These are phyloP conservation scores for Podaxis rugospora DNA, from an alignment of 768 basidiomycete genomes.

Conservation along the genomic window DNA sequence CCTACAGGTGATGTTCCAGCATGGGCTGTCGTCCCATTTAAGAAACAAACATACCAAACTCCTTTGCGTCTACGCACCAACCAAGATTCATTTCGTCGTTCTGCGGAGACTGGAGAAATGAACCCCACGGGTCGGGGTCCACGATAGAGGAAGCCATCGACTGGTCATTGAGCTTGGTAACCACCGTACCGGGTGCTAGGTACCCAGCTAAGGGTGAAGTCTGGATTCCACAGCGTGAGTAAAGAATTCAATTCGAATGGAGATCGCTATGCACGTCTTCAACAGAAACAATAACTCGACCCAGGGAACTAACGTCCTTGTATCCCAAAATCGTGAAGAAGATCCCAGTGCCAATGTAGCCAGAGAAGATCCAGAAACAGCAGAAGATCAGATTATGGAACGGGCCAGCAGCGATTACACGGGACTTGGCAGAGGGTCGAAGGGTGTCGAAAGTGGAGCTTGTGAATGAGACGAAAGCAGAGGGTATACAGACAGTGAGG, in stretches of 20 bases:
- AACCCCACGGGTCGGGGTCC: constrained; percentile 3
- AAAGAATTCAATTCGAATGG: background rate
- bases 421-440: constrained; percentile 40
- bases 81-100: constrained; percentile 3
- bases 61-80: constrained; percentile 12
- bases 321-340: constrained; percentile 40
- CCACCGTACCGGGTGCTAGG: constrained; percentile 51
- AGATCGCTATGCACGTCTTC: constrained; percentile 39
- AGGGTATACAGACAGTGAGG: constrained; percentile 60
- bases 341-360: constrained; percentile 27
- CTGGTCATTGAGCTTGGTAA: constrained; percentile 65
- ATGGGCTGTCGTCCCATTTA: background rate
- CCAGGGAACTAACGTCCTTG: constrained; percentile 44
- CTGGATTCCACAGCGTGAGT: constrained; percentile 27
- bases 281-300: constrained; percentile 52
- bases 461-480: constrained; percentile 70
- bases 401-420: constrained; percentile 69
- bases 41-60: constrained; percentile 7
- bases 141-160: constrained; percentile 28
- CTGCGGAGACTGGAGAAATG: constrained; percentile 21
- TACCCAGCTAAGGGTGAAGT: constrained; percentile 57
- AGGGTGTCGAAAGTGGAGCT: constrained; percentile 32
- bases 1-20: background rate
- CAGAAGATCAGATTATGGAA: constrained; percentile 73
- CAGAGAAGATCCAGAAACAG: constrained; percentile 35